These are phyloP conservation scores for Alternaria sp. DNA, from an alignment of 2,329 filamentous ascomycete species.

Conservation along the genomic window DNA sequence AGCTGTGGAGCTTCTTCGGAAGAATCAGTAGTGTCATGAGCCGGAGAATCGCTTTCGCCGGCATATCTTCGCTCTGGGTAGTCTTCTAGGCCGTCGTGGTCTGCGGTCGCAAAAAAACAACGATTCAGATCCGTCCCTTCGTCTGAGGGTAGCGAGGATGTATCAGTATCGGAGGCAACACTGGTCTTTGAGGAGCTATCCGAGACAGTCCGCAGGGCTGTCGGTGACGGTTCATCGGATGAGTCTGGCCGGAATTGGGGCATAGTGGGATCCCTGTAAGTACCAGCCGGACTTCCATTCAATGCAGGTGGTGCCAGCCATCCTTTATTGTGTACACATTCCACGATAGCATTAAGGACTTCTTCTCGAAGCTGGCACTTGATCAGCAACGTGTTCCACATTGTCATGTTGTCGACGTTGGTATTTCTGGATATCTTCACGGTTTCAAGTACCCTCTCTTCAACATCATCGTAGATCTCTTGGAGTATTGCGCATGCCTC, in stretches of 20 bases:
- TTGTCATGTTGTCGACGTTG: slow-evolving; percentile 19
- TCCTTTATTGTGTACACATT: slow-evolving; percentile 20
- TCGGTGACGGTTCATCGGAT: slow-evolving; percentile 10
- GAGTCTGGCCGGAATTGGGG: slow-evolving; percentile 74
- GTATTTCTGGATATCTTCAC: slow-evolving; percentile 19
- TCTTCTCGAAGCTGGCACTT: slow-evolving; percentile 34
- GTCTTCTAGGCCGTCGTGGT: slow-evolving; percentile 9
- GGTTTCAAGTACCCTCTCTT: slow-evolving; percentile 24
- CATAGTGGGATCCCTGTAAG: slow-evolving; percentile 67
- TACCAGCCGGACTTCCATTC: background rate
- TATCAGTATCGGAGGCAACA: slow-evolving; percentile 12
- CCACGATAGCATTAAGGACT: slow-evolving; percentile 24
- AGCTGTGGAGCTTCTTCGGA: background rate
- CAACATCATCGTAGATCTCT: slow-evolving; percentile 24
- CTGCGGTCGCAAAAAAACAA: slow-evolving; percentile 7
- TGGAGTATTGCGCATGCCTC: slow-evolving; percentile 17
- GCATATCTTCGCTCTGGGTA: slow-evolving; percentile 1
- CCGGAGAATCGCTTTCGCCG: background rate
- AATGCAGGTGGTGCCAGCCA: slow-evolving; percentile 24
- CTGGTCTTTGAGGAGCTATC: background rate
- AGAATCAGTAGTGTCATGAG: background rate
- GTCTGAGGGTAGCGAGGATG: slow-evolving; percentile 2
- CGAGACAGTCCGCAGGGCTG: slow-evolving; percentile 1
- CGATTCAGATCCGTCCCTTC: background rate
- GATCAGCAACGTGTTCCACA: slow-evolving; percentile 40